Evolutionary conservation across 2,329 filamentous ascomycete species (phyloP), one percentile per base, ranked within the genome.

Genomic region (Camillea tinctor): DNA sequence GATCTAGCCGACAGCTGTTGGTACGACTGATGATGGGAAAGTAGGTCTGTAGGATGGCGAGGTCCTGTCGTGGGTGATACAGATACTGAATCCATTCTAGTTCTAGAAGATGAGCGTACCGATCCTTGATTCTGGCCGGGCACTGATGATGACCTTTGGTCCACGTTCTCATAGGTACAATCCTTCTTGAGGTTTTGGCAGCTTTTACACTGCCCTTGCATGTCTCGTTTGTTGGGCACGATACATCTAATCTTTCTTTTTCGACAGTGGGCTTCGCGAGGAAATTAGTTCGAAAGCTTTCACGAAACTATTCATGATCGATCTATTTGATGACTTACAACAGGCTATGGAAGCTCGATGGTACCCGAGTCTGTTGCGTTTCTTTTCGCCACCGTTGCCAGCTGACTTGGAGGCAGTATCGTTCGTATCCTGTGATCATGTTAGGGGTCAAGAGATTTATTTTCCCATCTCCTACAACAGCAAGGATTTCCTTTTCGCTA

Each of bases 151-250:
- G 82, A 81, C 23, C 84, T 85, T 72, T 93, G 91, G 65, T 97
- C 93, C 21, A 97, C 93, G 0, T 93, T 91, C 68, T 88, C 91
- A 76, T 96, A 98, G 72, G 90, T 92, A 76, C 94, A 98, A 66
- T 97, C 92, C 72, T 96, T 97, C 76, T 96, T 96, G 72, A 98
- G 79, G 52, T 93, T 88, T 70, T 97, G 96, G 77, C 94, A 98
- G 78, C 96, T 97, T 65, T 90, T 86, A 77, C 94, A 98, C 65
- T 93, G 88, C 52, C 88, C 88, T 70, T 91, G 86, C 9, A 82
- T 73, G 68, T 96, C 92, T 64, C 88, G 87, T 54, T 86, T 82
- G 8, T 91, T 87, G 50, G 92, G 83, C 55, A 97, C 86, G 17
- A 44, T 44, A 75, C 94, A 98, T 76, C 94, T 85, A 64, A 98